Evolutionary conservation across 139 green algal genomes (phyloP).

Genomic region (Mesotaenium endlicherianum): DNA sequence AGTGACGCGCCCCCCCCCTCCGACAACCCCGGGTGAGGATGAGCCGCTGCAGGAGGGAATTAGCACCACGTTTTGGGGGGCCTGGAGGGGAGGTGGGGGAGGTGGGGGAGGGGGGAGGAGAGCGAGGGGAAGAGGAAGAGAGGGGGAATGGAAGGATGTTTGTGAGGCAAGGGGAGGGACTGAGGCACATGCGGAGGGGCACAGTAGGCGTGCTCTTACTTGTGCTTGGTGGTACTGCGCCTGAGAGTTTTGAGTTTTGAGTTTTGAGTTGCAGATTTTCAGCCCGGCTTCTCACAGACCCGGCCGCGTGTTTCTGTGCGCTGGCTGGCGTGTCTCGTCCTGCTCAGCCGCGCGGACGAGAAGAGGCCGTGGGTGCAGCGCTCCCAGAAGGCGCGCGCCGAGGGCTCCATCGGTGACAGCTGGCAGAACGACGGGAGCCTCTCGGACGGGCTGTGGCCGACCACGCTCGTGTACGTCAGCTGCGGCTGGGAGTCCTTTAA

Average conservation of each 20-base stretch:
- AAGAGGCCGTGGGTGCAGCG: conserved; percentile 41
- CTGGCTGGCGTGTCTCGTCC: background rate
- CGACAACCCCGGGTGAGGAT: no score
- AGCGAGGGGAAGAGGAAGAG: no score
- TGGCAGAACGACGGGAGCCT: conserved; percentile 10
- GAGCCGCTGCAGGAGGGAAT: no score
- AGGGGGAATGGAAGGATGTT: no score
- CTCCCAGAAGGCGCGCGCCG: background rate
- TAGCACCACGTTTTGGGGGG: no score
- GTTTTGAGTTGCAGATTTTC: background rate
- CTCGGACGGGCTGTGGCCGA: conserved; percentile 10
- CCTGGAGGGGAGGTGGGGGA: no score
- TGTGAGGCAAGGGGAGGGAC: no score
- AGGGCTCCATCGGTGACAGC: background rate
- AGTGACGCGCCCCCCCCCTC: no score
- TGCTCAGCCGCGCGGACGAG: conserved; percentile 5
- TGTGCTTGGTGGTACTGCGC: no score
- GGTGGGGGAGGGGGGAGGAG: no score
- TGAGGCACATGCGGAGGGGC: no score
- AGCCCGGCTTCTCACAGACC: background rate
- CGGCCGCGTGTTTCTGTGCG: background rate
- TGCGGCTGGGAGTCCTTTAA: conserved; percentile 67
- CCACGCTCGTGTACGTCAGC: conserved; percentile 74
- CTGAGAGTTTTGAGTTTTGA: background rate
- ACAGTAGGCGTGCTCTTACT: no score